Percentiles rank a stretch among this genome's conserved stretches.
Evolutionary conservation across 1,284 basidiomycete species (phyloP).

Genomic region (Anthracocystis setariae): DNA sequence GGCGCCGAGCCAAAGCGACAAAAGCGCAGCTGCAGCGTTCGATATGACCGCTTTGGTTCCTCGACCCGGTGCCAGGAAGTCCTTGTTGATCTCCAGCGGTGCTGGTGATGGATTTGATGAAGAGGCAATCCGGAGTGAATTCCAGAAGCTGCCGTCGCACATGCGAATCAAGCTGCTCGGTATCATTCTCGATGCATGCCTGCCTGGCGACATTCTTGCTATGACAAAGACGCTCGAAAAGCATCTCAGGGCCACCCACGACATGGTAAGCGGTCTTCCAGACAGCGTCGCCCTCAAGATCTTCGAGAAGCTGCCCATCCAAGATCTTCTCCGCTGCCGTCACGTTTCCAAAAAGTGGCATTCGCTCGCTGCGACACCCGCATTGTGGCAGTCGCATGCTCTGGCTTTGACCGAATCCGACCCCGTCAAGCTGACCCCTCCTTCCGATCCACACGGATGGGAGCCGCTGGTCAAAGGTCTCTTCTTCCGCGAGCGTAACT

Average conservation of each 20-base stretch:
- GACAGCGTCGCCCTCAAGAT: constrained; percentile 77
- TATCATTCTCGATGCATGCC: constrained; percentile 53
- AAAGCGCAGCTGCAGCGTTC: constrained; percentile 26
- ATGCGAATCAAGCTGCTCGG: constrained; percentile 47
- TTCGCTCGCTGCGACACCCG: constrained; percentile 76
- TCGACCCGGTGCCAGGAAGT: neutral
- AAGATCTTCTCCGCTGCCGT: constrained; percentile 69
- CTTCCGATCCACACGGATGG: constrained; percentile 46
- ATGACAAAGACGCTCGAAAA: constrained; percentile 75
- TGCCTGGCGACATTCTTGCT: constrained; percentile 52
- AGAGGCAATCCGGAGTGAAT: constrained; percentile 34
- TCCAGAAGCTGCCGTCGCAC: constrained; percentile 38
- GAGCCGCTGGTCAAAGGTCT: constrained; percentile 82
- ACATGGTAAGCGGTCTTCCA: constrained; percentile 79
- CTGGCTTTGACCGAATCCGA: constrained; percentile 79
- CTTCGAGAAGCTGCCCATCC: constrained; percentile 75
- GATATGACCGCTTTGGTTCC: constrained; percentile 19
- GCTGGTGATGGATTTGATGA: constrained; percentile 40
- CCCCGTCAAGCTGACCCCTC: constrained; percentile 70
- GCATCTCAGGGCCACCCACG: constrained; percentile 81
- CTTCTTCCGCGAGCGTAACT: constrained; percentile 86
- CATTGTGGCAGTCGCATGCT: constrained; percentile 81
- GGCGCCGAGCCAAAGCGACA: constrained; percentile 15
- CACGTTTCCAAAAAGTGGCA: constrained; percentile 83
- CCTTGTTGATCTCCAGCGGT: constrained; percentile 1